Conservation (phyloP, 192 early-diverging fungal species). For the Entomortierella lignicola region DNA sequence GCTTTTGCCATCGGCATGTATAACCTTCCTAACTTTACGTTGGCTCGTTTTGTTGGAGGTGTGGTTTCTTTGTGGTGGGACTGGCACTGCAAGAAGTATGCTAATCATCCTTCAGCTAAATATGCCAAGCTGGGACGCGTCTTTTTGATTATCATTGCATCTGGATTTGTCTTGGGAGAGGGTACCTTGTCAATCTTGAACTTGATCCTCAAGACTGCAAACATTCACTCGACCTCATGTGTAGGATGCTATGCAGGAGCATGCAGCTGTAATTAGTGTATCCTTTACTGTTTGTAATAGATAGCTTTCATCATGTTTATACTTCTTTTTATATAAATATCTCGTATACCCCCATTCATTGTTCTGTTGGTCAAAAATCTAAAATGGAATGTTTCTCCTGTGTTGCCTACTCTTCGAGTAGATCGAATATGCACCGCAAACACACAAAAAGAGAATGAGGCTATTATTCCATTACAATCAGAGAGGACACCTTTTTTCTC, state of each 20-base stretch:
- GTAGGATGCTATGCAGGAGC: conserved; percentile 31
- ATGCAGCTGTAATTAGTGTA: conserved; percentile 34
- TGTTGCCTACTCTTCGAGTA: too few species aligned
- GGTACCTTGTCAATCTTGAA: conserved; percentile 78
- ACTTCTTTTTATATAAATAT: too few species aligned
- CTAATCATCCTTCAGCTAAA: conserved; percentile 40
- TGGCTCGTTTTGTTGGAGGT: conserved; percentile 77
- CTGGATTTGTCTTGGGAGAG: conserved; percentile 82
- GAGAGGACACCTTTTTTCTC: too few species aligned
- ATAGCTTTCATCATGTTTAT: too few species aligned
- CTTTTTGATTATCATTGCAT: conserved; percentile 76
- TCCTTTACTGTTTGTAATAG: neutral
- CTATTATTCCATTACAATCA: too few species aligned
- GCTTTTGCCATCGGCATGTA: conserved; percentile 87
- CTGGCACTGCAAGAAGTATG: conserved; percentile 53
- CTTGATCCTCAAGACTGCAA: conserved; percentile 58
- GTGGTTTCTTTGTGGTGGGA: conserved; percentile 64
- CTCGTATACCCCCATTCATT: neutral
- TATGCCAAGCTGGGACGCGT: conserved; percentile 59
- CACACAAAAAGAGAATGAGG: too few species aligned
- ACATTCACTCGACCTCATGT: conserved; percentile 46
- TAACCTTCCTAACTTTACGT: conserved; percentile 80
- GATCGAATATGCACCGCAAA: too few species aligned
- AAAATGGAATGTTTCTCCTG: too few species aligned
- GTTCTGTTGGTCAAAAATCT: too few species aligned